These are phyloP conservation scores for Chlorella variabilis DNA, from an alignment of 163 green algal genomes.

Conservation along the genomic window DNA sequence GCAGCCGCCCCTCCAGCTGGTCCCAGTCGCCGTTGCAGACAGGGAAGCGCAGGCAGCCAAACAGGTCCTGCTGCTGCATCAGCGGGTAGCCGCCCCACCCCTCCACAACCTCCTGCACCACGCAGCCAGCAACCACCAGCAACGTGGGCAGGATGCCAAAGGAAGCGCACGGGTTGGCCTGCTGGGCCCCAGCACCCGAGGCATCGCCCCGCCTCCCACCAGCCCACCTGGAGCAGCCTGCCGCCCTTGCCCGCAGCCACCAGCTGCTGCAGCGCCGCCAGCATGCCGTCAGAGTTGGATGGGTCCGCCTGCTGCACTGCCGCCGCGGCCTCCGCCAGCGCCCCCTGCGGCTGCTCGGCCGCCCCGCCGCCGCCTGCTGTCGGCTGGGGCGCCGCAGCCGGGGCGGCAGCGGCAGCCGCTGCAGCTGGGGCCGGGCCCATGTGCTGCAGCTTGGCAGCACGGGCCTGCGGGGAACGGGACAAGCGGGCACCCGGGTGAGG, in stretches of 20 bases:
- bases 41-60: background rate
- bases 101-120: slow-evolving; percentile 14
- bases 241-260: background rate
- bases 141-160: background rate
- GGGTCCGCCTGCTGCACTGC: background rate
- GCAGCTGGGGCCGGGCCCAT: background rate
- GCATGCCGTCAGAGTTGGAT: slow-evolving; percentile 1
- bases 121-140: background rate
- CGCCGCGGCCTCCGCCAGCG: background rate
- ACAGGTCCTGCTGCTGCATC: slow-evolving; percentile 32
- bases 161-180: too few relatives aligned
- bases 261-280: slow-evolving; percentile 10
- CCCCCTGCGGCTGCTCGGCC: background rate
- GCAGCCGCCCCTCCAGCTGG: slow-evolving; percentile 19
- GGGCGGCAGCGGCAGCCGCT: too few relatives aligned
- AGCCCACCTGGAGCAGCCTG: slow-evolving; percentile 13
- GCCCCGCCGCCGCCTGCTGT: background rate
- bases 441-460: background rate
- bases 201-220: too few relatives aligned
- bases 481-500: too few relatives aligned
- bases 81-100: slow-evolving; percentile 7
- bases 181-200: too few relatives aligned
- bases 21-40: slow-evolving; percentile 15
- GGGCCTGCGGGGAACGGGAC: background rate
- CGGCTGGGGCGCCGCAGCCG: background rate